Percentiles rank a stretch among this genome's conserved stretches.
Evolutionary conservation across 2,329 filamentous ascomycete genomes (phyloP).

Genomic region (Arthrobotrys entomopaga): DNA sequence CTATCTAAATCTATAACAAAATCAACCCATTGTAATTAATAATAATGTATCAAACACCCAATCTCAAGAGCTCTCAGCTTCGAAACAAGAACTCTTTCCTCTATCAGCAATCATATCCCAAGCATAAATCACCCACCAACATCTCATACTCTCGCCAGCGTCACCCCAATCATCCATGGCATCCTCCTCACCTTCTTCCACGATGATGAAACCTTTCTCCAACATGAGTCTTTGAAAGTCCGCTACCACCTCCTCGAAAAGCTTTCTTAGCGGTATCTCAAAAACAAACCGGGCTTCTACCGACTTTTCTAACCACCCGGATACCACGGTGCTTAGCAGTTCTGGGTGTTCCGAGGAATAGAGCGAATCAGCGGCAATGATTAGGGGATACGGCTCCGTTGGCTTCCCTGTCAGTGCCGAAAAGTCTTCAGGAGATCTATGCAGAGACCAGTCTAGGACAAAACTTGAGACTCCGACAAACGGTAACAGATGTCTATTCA

Average conservation of each 20-base stretch:
- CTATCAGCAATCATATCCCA: slow-evolving; percentile 3
- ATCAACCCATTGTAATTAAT: background rate
- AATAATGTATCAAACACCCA: background rate
- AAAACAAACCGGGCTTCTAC: slow-evolving; percentile 74
- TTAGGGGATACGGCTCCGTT: slow-evolving; percentile 75
- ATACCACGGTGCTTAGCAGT: slow-evolving; percentile 77
- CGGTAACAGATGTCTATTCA: slow-evolving; percentile 71
- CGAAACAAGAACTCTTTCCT: background rate
- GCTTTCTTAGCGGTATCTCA: slow-evolving; percentile 82
- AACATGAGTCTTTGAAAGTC: slow-evolving; percentile 73
- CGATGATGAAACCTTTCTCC: slow-evolving; percentile 65
- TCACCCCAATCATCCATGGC: slow-evolving; percentile 79
- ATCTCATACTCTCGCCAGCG: slow-evolving; percentile 66
- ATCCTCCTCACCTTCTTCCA: slow-evolving; percentile 72
- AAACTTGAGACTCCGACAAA: slow-evolving; percentile 72
- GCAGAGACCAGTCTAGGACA: slow-evolving; percentile 78
- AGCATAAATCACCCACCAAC: slow-evolving; percentile 74
- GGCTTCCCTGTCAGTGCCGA: slow-evolving; percentile 62
- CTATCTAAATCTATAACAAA: slow-evolving; percentile 15
- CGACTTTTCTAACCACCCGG: slow-evolving; percentile 71
- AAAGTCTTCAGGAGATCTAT: slow-evolving; percentile 63
- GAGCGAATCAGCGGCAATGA: slow-evolving; percentile 85
- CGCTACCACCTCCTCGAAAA: slow-evolving; percentile 71
- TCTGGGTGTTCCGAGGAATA: slow-evolving; percentile 85
- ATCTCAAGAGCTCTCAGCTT: background rate